phyloP scores from a whole-genome alignment of 352 stramenopile species.

The Phytopythium cucurbitacearum region DNA sequence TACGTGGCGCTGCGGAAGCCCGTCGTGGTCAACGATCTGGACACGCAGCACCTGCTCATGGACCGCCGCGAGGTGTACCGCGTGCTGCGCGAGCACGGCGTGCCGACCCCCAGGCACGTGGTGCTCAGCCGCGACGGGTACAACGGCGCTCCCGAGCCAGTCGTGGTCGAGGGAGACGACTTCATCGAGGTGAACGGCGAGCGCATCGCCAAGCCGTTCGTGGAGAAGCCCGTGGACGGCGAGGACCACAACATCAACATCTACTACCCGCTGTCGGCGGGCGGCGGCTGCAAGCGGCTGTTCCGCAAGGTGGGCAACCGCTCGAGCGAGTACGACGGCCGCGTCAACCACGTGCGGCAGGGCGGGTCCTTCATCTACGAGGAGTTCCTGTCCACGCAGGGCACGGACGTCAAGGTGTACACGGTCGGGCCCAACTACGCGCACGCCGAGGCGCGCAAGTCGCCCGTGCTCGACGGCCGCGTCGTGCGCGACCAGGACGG shows the following conservation, averaged over 20 bases:
- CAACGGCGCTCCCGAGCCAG: slow-evolving; percentile 24
- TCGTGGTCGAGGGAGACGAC: slow-evolving; percentile 68
- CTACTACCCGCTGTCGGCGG: slow-evolving; percentile 98
- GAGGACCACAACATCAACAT: slow-evolving; percentile 99
- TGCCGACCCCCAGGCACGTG: slow-evolving; percentile 94
- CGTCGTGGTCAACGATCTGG: slow-evolving; percentile 97
- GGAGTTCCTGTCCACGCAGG: slow-evolving; percentile 98
- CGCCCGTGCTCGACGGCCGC: slow-evolving; percentile 97
- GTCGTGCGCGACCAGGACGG: slow-evolving; percentile 96
- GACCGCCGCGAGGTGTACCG: slow-evolving; percentile 95
- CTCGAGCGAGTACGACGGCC: slow-evolving; percentile 93
- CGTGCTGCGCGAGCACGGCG: slow-evolving; percentile 88
- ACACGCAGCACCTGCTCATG: slow-evolving; percentile 93
- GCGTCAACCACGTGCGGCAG: slow-evolving; percentile 93
- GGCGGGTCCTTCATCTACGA: slow-evolving; percentile 97
- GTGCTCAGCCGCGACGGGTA: slow-evolving; percentile 94
- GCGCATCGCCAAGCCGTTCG: slow-evolving; percentile 98
- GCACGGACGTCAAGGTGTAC: slow-evolving; percentile 99
- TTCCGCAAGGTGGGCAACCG: slow-evolving; percentile 97
- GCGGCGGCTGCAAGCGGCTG: slow-evolving; percentile 98
- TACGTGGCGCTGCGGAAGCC: slow-evolving; percentile 95
- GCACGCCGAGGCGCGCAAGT: slow-evolving; percentile 99
- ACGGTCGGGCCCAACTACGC: slow-evolving; percentile 98
- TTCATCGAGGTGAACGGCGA: slow-evolving; percentile 90
- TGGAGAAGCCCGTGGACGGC: slow-evolving; percentile 99